Conservation (phyloP, 257 asterid genomes). For the Nicotiana attenuata region DNA sequence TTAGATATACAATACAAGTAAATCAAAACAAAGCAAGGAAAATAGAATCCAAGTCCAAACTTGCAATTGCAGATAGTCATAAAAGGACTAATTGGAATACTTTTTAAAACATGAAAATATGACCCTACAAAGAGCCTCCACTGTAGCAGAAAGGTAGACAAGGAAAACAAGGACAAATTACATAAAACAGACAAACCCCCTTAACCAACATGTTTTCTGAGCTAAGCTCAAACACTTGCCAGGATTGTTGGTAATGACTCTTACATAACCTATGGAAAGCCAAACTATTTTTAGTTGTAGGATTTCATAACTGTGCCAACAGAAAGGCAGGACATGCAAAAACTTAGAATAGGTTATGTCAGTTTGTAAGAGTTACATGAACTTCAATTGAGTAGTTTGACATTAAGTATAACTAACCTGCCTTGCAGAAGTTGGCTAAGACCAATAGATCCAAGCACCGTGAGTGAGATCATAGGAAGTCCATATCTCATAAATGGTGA, state of each 20-base stretch:
- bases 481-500: slow-evolving; percentile 87
- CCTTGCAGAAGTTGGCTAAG: slow-evolving; percentile 95
- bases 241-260: background rate
- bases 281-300: background rate
- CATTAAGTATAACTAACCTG: slow-evolving; percentile 47
- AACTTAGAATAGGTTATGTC: background rate
- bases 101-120: background rate
- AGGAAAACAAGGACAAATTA: background rate
- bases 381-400: background rate
- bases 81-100: background rate
- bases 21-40: background rate
- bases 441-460: slow-evolving; percentile 86
- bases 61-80: background rate
- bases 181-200: background rate
- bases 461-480: slow-evolving; percentile 88
- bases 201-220: background rate
- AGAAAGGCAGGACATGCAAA: background rate
- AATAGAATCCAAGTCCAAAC: background rate
- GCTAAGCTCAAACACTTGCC: background rate
- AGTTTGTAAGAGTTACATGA: background rate
- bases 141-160: background rate
- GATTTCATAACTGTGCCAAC: background rate
- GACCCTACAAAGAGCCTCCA: background rate
- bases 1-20: background rate
- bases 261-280: background rate